Evolutionary conservation across 805 yeast species (phyloP).

Genomic region (Candida rishiriensis): DNA sequence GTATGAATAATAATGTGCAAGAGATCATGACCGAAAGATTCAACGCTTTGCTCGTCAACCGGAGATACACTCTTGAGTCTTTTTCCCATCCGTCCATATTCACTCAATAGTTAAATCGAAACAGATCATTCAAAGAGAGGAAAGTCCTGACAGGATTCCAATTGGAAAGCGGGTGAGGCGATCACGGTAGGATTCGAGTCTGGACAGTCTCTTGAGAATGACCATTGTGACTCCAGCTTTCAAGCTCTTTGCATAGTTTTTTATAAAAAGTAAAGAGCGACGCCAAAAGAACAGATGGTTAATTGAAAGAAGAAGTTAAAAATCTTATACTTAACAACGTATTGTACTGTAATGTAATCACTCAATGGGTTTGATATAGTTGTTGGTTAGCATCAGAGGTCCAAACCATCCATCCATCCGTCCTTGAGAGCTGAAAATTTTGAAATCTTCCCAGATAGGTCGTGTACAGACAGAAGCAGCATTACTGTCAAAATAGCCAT

Average conservation of each 20-base stretch:
- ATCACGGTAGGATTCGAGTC: background rate
- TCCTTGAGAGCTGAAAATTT: too few relatives aligned
- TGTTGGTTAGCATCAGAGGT: too few relatives aligned
- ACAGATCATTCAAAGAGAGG: background rate
- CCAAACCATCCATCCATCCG: too few relatives aligned
- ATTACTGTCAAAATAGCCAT: too few relatives aligned
- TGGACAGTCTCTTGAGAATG: background rate
- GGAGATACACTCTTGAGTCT: conserved; percentile 45
- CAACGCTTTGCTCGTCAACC: conserved; percentile 41
- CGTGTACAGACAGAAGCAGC: too few relatives aligned
- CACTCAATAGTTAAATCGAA: too few relatives aligned
- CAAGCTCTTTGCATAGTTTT: conserved; percentile 4
- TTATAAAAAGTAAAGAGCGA: conserved; percentile 6
- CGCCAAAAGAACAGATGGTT: conserved; percentile 10
- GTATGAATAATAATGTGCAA: conserved; percentile 27
- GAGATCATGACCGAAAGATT: conserved; percentile 50
- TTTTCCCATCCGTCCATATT: background rate
- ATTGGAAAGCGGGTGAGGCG: conserved; percentile 5
- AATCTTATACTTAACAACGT: too few relatives aligned
- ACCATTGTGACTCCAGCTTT: conserved; percentile 2
- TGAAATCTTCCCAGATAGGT: too few relatives aligned
- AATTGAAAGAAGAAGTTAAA: background rate
- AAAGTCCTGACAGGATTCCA: too few relatives aligned
- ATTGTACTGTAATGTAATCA: too few relatives aligned
- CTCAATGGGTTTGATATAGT: too few relatives aligned